These are phyloP conservation scores for Euphorbia celastroides DNA, from an alignment of 441 rosid species.

Conservation along the genomic window DNA sequence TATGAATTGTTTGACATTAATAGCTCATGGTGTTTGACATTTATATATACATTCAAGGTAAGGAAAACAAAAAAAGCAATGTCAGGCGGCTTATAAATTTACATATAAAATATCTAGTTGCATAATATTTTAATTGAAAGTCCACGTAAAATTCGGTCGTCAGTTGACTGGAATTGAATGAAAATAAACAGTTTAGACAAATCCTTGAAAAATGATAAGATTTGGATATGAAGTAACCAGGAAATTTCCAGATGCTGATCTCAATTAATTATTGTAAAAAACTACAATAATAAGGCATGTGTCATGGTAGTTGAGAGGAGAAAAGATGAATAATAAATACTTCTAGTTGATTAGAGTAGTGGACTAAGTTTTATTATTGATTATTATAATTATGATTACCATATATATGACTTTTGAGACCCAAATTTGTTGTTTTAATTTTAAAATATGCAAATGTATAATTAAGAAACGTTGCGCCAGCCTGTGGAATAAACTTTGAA, in stretches of 20 bases:
- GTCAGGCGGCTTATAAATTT: background rate
- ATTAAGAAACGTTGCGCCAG: background rate
- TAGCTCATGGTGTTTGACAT: constrained; percentile 4
- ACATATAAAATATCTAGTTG: background rate
- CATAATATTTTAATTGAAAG: background rate
- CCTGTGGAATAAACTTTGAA: background rate
- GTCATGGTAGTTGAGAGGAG: background rate
- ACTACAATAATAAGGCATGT: background rate
- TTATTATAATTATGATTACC: background rate
- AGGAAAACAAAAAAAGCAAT: background rate
- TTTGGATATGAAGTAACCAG: background rate
- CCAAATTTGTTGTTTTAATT: background rate
- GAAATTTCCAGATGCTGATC: constrained; percentile 6
- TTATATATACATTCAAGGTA: background rate
- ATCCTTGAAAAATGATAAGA: background rate
- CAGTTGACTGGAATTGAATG: background rate
- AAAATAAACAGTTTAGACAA: background rate
- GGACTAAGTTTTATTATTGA: background rate
- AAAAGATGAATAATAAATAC: background rate
- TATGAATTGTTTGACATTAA: constrained; percentile 5
- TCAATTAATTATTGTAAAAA: background rate
- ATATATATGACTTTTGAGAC: background rate
- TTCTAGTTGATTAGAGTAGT: background rate
- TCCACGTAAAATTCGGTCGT: background rate
- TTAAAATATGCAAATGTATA: background rate